Base-by-base conservation (phyloP, 176 grass and related monocot genomes). In the Oryza nivara region DNA sequence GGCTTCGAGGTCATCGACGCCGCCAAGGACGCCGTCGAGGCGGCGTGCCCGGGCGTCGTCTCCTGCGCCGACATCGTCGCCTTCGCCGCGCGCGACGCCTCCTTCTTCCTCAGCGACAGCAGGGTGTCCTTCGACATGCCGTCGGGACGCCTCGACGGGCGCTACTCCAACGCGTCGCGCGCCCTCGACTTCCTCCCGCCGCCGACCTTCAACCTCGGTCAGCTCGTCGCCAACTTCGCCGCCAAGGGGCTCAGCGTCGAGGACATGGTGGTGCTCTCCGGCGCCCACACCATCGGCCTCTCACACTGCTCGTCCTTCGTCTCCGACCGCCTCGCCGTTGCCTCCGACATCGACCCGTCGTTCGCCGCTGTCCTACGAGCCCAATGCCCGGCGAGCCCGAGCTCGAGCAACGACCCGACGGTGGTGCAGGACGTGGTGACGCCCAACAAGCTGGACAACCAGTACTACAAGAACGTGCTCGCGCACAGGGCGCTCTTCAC, bases 1-100 rank as follows among this genome's bases (percentile, higher is more conserved):
- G 89, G 89, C 65, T 94, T 91, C 70, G 92, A 91, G 61, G 87
- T 87, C n/a, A 82, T 94, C 69, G 92, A 89, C 67, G 81, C 73
- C 1, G 87, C 87, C 72, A 94, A 94, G 86, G 49, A 5, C 6
- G 88, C 85, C 12, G 40, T 93, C 30, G 88, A 93, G 85, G 4
- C 0, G 0, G 76, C 56, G 30, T 88, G 88, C 58, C 73, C 64
- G 3, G 72, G 84, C 58, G 30, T 87, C 5, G 79, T 92, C 56
- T 90, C 90, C 13, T 90, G 85, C 73, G 82, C 88, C 6, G 93
- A 93, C 40, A 86, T 93, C 61, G 34, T 93, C 17, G 85, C 82
- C 6, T 90, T 93, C 65, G 82, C 92, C 0, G 85, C 76, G 7
- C 83, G 88, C 5, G 88, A 94, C 36, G 75, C 89, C 4, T 19